Evolutionary conservation across 371 early-diverging fungal species (phyloP).

Genomic region (Saksenaea oblongispora): DNA sequence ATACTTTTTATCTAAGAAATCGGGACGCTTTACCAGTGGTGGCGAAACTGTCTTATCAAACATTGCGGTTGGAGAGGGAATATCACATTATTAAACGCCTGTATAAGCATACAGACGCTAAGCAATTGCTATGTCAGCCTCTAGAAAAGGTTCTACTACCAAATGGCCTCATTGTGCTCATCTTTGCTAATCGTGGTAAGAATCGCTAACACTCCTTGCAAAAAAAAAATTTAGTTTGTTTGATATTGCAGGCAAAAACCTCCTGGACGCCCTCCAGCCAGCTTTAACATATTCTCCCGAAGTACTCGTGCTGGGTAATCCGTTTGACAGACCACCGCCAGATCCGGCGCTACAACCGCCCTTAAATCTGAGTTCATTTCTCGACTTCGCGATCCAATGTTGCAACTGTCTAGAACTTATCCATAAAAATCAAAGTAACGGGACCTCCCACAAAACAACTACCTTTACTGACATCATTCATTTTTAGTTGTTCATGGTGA

Average conservation of each 20-base stretch:
- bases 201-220: neutral
- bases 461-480: constrained; percentile 1
- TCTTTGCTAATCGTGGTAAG: constrained; percentile 36
- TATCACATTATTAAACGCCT: constrained; percentile 47
- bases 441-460: neutral
- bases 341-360: neutral
- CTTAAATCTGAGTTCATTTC: constrained; percentile 25
- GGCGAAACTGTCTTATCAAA: constrained; percentile 49
- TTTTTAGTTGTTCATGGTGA: constrained; percentile 48
- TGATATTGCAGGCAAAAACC: constrained; percentile 23
- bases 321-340: neutral
- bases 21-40: constrained; percentile 41
- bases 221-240: neutral
- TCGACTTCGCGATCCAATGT: constrained; percentile 49
- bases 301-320: constrained; percentile 4
- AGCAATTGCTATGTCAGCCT: constrained; percentile 37
- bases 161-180: constrained; percentile 34
- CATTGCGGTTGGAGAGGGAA: constrained; percentile 46
- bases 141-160: constrained; percentile 33
- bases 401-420: constrained; percentile 48
- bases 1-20: constrained; percentile 17
- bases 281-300: constrained; percentile 14
- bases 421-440: constrained; percentile 46
- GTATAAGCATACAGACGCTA: constrained; percentile 30
- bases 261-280: constrained; percentile 29